Evolutionary conservation across 345 rosid species (phyloP), one percentile per base, ranked within the genome.

Genomic region (Diplotaxis tenuifolia): DNA sequence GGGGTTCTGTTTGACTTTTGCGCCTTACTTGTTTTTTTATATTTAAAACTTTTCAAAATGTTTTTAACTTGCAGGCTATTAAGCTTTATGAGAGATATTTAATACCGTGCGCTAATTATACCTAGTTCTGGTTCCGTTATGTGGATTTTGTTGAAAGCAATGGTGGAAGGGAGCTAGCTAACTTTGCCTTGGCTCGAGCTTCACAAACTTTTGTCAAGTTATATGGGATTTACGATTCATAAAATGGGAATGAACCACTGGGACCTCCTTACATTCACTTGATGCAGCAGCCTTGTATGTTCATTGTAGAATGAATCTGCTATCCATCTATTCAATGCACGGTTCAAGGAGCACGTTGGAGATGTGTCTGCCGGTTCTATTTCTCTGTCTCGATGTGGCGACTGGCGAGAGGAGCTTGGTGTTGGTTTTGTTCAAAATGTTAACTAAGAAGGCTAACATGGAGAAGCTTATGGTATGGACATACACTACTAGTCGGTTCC

Each of bases 121-220:
- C 89, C 27, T 94, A 89, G 78, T 87, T 91, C 65, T 93, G 98
- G 98, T 84, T 93, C 77, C 96, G 97, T 28, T 93, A 90, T 73
- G 94, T 85, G 83, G 91, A 89, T 55, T 91, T 83, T 77, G 72
- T 86, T 84, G 98, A 93, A 79, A 84, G 81, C 71, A 93, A 86
- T 29, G 98, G 98, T 65, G 98, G 97, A 77, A 84, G 92, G 70
- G 98, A 93, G 86, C 71, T 93, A 49, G 96, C 98, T 60, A 86
- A 83, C 84, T 79, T 84, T 74, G 97, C 97, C 1, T 67, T 93
- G 76, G 86, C 82, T 29, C 84, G 94, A 71, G 94, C 96, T 19
- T 83, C 91, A 55, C 79, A 82, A 62, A 85, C 75, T 49, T 89
- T 83, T 84, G 77, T 89, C 58, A 88, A 91, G 98, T 97, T 93